Evolutionary conservation across 257 asterid species (phyloP).

Genomic region (Capsicum baccatum): DNA sequence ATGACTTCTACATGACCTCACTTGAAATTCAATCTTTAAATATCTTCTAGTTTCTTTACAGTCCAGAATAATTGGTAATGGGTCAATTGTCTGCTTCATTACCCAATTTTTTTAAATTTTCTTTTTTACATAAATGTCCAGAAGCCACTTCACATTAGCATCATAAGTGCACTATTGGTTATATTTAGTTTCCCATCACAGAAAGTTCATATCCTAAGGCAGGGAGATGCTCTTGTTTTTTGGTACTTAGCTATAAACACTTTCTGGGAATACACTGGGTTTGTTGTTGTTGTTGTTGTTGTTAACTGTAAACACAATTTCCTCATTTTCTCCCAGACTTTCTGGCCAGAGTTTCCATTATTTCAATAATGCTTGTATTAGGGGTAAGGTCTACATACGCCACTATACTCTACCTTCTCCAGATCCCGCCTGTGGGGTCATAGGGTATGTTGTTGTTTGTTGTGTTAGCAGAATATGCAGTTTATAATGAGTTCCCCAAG

Average conservation of each 20-base stretch:
- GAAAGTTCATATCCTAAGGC: background rate
- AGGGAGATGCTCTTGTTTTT: background rate
- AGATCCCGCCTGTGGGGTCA: background rate
- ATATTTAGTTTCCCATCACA: background rate
- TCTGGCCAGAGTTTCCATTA: background rate
- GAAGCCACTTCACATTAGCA: background rate
- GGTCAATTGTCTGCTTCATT: background rate
- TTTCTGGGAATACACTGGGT: too few relatives aligned
- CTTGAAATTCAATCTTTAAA: background rate
- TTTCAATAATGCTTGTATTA: background rate
- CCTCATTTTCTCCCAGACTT: background rate
- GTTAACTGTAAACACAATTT: background rate
- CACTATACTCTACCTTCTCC: background rate
- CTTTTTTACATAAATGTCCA: background rate
- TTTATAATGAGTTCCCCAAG: background rate
- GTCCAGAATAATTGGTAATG: slow-evolving; percentile 21
- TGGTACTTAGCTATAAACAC: too few relatives aligned
- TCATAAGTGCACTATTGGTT: background rate
- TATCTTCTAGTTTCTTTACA: background rate
- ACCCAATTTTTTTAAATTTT: background rate
- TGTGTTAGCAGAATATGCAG: slow-evolving; percentile 5
- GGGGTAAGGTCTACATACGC: background rate
- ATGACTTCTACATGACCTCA: background rate
- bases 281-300: background rate
- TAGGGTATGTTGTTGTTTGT: background rate